Percentiles rank a stretch among this genome's conserved stretches.
Conservation (phyloP, 371 early-diverging fungal genomes). For the Mortierella sp. region DNA sequence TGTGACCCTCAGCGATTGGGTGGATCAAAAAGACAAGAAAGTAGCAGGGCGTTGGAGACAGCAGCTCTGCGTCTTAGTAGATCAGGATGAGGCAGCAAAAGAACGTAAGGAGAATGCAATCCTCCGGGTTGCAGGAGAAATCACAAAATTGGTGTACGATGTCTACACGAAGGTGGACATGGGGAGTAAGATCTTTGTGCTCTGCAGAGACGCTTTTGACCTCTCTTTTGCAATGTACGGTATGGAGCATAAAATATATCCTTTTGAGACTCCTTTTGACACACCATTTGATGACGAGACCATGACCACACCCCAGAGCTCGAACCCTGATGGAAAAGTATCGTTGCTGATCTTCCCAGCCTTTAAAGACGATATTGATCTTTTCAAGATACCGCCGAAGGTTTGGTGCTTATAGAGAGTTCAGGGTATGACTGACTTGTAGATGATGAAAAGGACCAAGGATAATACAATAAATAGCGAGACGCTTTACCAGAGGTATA, state of each 20-base stretch:
- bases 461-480: too few species aligned
- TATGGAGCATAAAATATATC: slow-evolving; percentile 27
- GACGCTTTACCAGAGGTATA: too few species aligned
- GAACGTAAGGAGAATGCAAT: slow-evolving; percentile 7
- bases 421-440: not conserved
- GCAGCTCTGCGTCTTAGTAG: slow-evolving; percentile 23
- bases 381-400: slow-evolving; percentile 18
- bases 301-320: slow-evolving; percentile 27
- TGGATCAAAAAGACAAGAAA: slow-evolving; percentile 10
- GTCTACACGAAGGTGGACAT: slow-evolving; percentile 19
- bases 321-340: slow-evolving; percentile 23
- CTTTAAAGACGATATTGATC: slow-evolving; percentile 15
- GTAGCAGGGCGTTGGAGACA: slow-evolving; percentile 36
- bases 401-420: slow-evolving; percentile 31
- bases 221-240: slow-evolving; percentile 38
- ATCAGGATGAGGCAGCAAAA: slow-evolving; percentile 8
- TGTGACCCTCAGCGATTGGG: slow-evolving; percentile 9
- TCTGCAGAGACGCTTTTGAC: slow-evolving; percentile 29
- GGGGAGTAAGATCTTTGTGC: slow-evolving; percentile 13
- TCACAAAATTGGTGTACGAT: slow-evolving; percentile 3
- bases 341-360: slow-evolving; percentile 29
- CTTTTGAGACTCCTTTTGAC: slow-evolving; percentile 7
- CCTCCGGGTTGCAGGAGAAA: not conserved
- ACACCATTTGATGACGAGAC: slow-evolving; percentile 19
- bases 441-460: too few species aligned